These are phyloP conservation scores for Amauroascus verrucosus DNA, from an alignment of 2,329 filamentous ascomycete genomes.

Conservation along the genomic window DNA sequence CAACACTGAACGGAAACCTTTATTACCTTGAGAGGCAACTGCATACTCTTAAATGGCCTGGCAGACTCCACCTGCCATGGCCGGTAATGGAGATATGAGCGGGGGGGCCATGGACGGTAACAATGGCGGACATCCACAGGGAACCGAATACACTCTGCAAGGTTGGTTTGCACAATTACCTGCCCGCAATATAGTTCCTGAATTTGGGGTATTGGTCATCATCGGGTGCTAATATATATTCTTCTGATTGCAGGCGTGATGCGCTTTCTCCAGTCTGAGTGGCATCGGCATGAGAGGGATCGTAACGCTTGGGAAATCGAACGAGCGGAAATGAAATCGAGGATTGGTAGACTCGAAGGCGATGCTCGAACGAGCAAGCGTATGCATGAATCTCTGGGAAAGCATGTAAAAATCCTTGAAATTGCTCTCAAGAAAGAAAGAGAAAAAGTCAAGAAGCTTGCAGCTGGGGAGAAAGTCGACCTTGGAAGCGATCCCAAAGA, in stretches of 20 bases:
- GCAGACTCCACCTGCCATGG: conserved; percentile 57
- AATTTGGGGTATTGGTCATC: not conserved
- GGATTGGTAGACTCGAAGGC: conserved; percentile 89
- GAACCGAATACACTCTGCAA: conserved; percentile 63
- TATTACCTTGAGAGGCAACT: not conserved
- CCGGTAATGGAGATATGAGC: conserved; percentile 44
- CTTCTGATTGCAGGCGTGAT: conserved; percentile 61
- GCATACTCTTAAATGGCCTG: conserved; percentile 49
- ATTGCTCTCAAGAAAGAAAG: conserved; percentile 76
- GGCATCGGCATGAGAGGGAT: conserved; percentile 96
- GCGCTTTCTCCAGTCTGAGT: conserved; percentile 98
- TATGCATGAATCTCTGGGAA: conserved; percentile 77
- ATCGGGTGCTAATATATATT: conserved; percentile 19
- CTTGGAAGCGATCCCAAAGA: conserved; percentile 37
- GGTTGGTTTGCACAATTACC: conserved; percentile 38
- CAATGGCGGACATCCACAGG: conserved; percentile 44
- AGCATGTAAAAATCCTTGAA: conserved; percentile 84
- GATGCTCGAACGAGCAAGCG: conserved; percentile 77
- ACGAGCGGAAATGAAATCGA: conserved; percentile 95
- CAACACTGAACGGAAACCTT: not conserved
- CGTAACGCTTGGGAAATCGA: conserved; percentile 99
- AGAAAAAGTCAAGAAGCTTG: conserved; percentile 51
- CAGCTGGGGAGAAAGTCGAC: conserved; percentile 43
- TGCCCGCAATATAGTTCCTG: not conserved
- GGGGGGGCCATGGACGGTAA: conserved; percentile 36